A percentile compares a stretch with the other conserved stretches of the same genome.
phyloP scores from a whole-genome alignment of 2,329 filamentous ascomycete genomes.

The Ambrosiella cleistominuta region DNA sequence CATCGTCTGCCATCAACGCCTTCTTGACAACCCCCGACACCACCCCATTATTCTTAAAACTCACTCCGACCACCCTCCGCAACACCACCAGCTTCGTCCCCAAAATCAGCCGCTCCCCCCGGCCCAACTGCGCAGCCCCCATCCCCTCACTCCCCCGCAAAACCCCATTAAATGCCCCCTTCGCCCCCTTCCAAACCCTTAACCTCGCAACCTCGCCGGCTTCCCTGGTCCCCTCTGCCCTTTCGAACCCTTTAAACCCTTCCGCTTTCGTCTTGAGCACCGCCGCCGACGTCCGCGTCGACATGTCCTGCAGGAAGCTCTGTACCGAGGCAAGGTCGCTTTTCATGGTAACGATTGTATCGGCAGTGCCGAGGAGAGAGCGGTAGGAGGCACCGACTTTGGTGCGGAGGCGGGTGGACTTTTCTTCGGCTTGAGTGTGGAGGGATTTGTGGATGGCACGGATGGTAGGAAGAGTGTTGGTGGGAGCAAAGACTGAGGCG shows the following conservation, averaged over 20 bases:
- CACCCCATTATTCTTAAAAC: constrained; percentile 35
- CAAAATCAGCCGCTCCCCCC: constrained; percentile 35
- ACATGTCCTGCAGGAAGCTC: constrained; percentile 51
- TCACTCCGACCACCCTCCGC: constrained; percentile 57
- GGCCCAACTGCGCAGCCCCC: constrained; percentile 17
- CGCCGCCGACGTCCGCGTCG: constrained; percentile 56
- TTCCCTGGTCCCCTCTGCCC: constrained; percentile 15
- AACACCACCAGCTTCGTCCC: constrained; percentile 60
- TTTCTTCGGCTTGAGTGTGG: constrained; percentile 43
- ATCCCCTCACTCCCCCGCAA: constrained; percentile 24
- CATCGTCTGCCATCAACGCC: constrained; percentile 39
- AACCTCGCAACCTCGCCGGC: constrained; percentile 25
- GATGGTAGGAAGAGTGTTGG: constrained; percentile 44
- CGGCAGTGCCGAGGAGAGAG: constrained; percentile 77
- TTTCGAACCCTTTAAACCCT: constrained; percentile 25
- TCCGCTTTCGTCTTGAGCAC: constrained; percentile 48
- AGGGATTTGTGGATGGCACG: constrained; percentile 43
- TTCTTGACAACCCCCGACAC: constrained; percentile 19
- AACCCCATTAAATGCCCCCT: constrained; percentile 30
- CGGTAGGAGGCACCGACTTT: constrained; percentile 59
- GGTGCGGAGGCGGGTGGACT: constrained; percentile 41
- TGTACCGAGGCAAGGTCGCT: constrained; percentile 59
- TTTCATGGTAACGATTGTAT: constrained; percentile 86
- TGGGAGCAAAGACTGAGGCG: constrained; percentile 35
- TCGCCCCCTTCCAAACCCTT: constrained; percentile 35